Conservation (phyloP, 768 basidiomycete genomes). For the Asterophora lycoperdoides region DNA sequence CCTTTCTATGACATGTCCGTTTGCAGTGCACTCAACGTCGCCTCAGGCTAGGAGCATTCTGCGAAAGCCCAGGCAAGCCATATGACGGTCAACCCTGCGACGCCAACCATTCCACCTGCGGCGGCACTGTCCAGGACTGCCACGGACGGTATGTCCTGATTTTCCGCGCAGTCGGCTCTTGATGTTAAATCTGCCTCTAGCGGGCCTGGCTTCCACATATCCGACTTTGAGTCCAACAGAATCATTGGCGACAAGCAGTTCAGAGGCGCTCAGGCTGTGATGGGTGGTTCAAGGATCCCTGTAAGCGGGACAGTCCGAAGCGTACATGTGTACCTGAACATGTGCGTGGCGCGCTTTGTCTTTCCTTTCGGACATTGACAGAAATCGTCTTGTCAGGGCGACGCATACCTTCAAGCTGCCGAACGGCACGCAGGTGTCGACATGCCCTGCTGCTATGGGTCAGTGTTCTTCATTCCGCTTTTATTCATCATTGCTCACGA, state of each 20-base stretch:
- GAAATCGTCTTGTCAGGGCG: conserved; percentile 37
- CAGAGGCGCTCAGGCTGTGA: conserved; percentile 60
- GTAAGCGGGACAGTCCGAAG: conserved; percentile 61
- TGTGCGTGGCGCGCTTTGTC: conserved; percentile 40
- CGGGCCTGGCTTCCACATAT: conserved; percentile 71
- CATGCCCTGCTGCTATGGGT: conserved; percentile 81
- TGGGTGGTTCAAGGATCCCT: conserved; percentile 44
- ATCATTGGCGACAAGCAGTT: conserved; percentile 72
- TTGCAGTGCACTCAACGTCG: conserved; percentile 2
- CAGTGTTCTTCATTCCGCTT: conserved; percentile 15
- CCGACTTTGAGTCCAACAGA: conserved; percentile 71
- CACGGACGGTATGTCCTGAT: conserved; percentile 53
- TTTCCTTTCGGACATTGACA: not conserved
- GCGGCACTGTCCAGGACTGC: conserved; percentile 61
- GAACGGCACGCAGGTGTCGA: conserved; percentile 63
- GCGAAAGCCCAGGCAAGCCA: conserved; percentile 67
- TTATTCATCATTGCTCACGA: not conserved
- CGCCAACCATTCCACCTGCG: conserved; percentile 71
- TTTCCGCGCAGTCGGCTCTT: too few species aligned
- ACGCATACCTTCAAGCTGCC: conserved; percentile 58
- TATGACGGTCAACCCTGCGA: conserved; percentile 68
- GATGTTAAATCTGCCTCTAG: conserved; percentile 27
- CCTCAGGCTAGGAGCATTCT: conserved; percentile 62
- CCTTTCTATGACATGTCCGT: conserved; percentile 5
- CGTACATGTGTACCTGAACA: conserved; percentile 67